Base-by-base conservation (phyloP, 164 flowering plant genomes). In the Vitis rupestris region DNA sequence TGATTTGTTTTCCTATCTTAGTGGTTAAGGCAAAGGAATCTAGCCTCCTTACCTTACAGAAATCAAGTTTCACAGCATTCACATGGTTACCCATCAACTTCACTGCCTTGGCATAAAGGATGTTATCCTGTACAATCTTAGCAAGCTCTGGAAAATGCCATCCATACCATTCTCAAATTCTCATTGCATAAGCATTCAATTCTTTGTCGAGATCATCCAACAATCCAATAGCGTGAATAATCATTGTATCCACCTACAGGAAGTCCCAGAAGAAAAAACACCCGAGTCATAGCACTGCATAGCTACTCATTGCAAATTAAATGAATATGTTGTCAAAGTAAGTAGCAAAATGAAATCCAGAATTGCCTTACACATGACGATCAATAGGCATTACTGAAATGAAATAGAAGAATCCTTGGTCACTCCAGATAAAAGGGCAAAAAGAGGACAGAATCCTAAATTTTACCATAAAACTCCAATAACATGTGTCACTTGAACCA, bases 141-240 rank as follows among this genome's bases (percentile, higher is more conserved):
- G 90, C 88, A 70, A 95, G 94, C 78, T 95, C 98, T 1, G 98
- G 98, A 79, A 95, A 95, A 87, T 95, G 99, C 99, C 99, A 95
- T 8, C 98, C 98, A 75, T 95, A 95, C 98, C 99, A 94, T 81
- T 95, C 99, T 50, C 93, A 70, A 50, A 93, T 96, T 70, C 98
- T 86, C 99, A 95, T 95, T 8, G 97, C 98, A 76, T 93, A 93
- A 10, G 96, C 91, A 70, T 95, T 95, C 2, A 95, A 85, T 80
- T 95, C 99, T 70, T 95, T 95, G 79, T 95, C 97, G 71, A 95
- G 96, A 81, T 93, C 98, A 84, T 95, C 99, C 82, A 95, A 81
- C 81, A 93, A 81, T 51, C 98, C 92, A 83, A 95, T 95, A 14
- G 99, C 98, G 63, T 93, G 99, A 73, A 93, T 85, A 17, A 95